A percentile compares a stretch with the other conserved stretches of the same genome.
phyloP scores from a whole-genome alignment of 2,329 filamentous ascomycete genomes.

The Phoma sp. region DNA sequence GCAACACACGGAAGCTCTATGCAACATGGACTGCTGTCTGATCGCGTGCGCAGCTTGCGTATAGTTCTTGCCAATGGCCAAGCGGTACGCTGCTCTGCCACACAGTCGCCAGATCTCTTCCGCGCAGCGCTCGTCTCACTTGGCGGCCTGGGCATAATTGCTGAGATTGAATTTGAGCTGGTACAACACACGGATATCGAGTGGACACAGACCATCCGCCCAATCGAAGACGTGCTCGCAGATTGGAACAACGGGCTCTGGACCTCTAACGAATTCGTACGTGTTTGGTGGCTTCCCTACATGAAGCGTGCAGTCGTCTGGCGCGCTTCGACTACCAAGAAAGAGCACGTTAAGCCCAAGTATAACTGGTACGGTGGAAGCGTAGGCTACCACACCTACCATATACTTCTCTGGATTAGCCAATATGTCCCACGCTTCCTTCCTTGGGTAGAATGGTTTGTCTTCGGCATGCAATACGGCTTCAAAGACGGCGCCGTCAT shows the following conservation, averaged over 20 bases:
- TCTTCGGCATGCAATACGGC: conserved; percentile 97
- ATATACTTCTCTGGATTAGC: conserved; percentile 83
- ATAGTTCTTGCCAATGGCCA: conserved; percentile 84
- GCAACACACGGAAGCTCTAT: conserved; percentile 92
- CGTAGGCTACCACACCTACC: conserved; percentile 88
- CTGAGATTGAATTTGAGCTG: conserved; percentile 84
- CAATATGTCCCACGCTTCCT: conserved; percentile 80
- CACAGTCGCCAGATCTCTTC: conserved; percentile 80
- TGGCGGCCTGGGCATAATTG: conserved; percentile 88
- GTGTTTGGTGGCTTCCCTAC: conserved; percentile 98
- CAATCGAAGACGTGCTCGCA: conserved; percentile 71
- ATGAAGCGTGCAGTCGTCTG: conserved; percentile 87
- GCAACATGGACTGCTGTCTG: conserved; percentile 81
- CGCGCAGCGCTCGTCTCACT: conserved; percentile 86
- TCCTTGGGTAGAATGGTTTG: conserved; percentile 92
- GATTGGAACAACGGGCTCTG: conserved; percentile 79
- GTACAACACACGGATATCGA: conserved; percentile 82
- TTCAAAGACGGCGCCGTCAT: conserved; percentile 75
- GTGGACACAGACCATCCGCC: conserved; percentile 82
- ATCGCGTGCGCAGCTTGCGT: conserved; percentile 75
- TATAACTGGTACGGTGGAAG: conserved; percentile 80
- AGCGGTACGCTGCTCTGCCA: conserved; percentile 71
- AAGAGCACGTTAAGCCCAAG: conserved; percentile 65
- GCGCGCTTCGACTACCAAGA: conserved; percentile 80
- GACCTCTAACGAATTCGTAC: conserved; percentile 85